Evolutionary conservation across 2,329 filamentous ascomycete species (phyloP).

Genomic region (Penicillium polonicum): DNA sequence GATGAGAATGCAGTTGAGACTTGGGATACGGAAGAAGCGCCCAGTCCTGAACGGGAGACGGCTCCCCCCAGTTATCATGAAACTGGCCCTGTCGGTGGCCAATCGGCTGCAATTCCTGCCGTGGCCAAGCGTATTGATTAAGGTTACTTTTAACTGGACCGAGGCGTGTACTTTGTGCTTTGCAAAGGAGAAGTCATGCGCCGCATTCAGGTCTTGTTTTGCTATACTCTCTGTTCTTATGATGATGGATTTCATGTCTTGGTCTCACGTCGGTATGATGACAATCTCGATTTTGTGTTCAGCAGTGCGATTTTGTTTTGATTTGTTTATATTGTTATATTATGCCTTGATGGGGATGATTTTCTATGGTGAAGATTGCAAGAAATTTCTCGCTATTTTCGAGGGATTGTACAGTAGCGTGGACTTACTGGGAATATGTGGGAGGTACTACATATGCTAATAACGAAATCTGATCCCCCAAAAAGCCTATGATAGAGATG

Average conservation of each 20-base stretch:
- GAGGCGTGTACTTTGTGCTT: not conserved
- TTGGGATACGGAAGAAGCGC: slow-evolving; percentile 61
- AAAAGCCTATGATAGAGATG: not conserved
- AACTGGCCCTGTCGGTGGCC: slow-evolving; percentile 11
- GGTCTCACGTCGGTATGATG: slow-evolving; percentile 20
- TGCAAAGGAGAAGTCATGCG: not conserved
- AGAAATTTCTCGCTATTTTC: not conserved
- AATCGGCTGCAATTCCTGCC: slow-evolving; percentile 22
- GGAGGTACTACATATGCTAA: not conserved
- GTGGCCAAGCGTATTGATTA: slow-evolving; percentile 37
- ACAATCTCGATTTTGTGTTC: slow-evolving; percentile 10
- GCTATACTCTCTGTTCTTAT: slow-evolving; percentile 6
- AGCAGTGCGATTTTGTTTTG: slow-evolving; percentile 3
- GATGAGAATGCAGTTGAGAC: slow-evolving; percentile 75
- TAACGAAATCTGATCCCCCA: not conserved
- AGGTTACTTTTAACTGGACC: slow-evolving; percentile 1
- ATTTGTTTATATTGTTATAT: slow-evolving; percentile 7
- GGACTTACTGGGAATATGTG: not conserved
- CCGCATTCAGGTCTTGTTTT: not conserved
- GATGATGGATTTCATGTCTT: slow-evolving; percentile 19
- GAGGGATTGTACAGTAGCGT: not conserved
- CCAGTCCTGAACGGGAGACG: slow-evolving; percentile 25
- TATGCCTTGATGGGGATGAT: not conserved
- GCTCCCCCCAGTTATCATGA: slow-evolving; percentile 24
- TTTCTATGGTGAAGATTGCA: not conserved